Percentiles rank a stretch among this genome's conserved stretches.
Evolutionary conservation across 2,329 filamentous ascomycete species (phyloP).

Genomic region (Pseudohalonectria lignicola): DNA sequence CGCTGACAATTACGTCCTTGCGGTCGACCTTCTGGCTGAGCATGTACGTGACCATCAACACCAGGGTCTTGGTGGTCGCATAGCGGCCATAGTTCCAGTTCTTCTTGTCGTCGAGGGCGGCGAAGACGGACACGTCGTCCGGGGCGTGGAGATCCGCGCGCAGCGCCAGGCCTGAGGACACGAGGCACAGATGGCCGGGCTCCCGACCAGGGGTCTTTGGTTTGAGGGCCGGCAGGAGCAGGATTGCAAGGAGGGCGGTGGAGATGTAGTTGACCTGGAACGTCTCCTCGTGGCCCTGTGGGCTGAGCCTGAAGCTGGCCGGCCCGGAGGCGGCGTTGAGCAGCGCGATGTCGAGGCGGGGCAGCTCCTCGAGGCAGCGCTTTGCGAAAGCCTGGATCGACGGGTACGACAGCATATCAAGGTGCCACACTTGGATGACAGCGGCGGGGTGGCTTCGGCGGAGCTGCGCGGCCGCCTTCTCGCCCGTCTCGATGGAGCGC

Average conservation of each 20-base stretch:
- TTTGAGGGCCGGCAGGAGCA: constrained; percentile 21
- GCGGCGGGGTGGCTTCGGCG: background rate
- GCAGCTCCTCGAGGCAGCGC: constrained; percentile 1
- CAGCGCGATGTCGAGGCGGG: constrained; percentile 4
- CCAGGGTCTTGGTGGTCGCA: constrained; percentile 3
- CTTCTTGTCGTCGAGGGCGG: constrained; percentile 1
- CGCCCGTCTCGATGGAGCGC: constrained; percentile 17
- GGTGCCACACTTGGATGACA: constrained; percentile 15
- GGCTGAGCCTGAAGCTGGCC: background rate
- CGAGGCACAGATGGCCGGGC: constrained; percentile 11
- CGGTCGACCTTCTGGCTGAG: background rate
- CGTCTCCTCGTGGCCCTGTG: constrained; percentile 25
- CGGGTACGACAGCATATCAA: constrained; percentile 6
- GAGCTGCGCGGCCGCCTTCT: constrained; percentile 5
- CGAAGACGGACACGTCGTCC: background rate
- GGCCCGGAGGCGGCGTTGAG: constrained; percentile 3
- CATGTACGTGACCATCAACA: constrained; percentile 4
- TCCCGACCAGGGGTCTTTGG: constrained; percentile 11
- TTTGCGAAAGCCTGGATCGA: constrained; percentile 4
- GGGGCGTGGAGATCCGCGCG: constrained; percentile 7
- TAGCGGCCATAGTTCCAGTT: constrained; percentile 4
- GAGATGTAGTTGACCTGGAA: constrained; percentile 41
- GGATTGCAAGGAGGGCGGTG: constrained; percentile 33
- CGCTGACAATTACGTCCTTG: constrained; percentile 4
- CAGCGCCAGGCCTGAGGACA: constrained; percentile 14